Evolutionary conservation across 352 stramenopile genomes (phyloP), one percentile per base, ranked within the genome.

Genomic region (Globisporangium spiculum): DNA sequence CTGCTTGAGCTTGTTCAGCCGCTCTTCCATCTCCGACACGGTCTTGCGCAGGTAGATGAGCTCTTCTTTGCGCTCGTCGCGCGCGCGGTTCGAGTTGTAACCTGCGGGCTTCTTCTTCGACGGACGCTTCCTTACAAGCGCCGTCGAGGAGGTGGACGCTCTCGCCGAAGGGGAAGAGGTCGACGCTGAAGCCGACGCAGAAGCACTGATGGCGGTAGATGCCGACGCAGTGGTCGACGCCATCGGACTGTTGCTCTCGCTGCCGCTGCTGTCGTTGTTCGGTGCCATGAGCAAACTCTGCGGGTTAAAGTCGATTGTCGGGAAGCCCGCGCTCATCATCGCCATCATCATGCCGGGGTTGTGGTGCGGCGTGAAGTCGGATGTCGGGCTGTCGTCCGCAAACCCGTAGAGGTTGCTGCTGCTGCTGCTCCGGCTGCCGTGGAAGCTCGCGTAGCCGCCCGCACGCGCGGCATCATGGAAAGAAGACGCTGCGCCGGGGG

Each of bases 1-100:
- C 26, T 79, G 65, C 64, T 79, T 69, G 52, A 84, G 66, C 8
- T 73, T 81, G 58, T 67, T 27, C 24, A 72, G 55, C 16, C 59
- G 60, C 55, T 44, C 66, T 67, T 87, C 73, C 79, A 87, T 82
- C 54, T 81, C 83, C 46, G 76, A 64, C 52, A 89, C 79, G 38
- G 71, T 84, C 62, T 85, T 78, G 69, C 80, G 80, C 53, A 91
- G 65, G 68, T 89, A 89, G 41, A 89, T 81, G 38, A 91, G 76
- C 70, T 91, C 83, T 46, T 91, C 79, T 64, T 88, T 88, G 56
- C 77, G 79, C 70, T 85, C 75, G 61, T 87, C 79, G 59, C 79
- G 79, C 44, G 79, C 79, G 24, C 76, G 76, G 65, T 87, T 87
- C 56, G 79, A 84, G 70, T 87, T 84, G 65, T 86, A 76, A 1